phyloP scores from a whole-genome alignment of 225 moss, liverwort and hornwort species.

The Bryum argenteum region DNA sequence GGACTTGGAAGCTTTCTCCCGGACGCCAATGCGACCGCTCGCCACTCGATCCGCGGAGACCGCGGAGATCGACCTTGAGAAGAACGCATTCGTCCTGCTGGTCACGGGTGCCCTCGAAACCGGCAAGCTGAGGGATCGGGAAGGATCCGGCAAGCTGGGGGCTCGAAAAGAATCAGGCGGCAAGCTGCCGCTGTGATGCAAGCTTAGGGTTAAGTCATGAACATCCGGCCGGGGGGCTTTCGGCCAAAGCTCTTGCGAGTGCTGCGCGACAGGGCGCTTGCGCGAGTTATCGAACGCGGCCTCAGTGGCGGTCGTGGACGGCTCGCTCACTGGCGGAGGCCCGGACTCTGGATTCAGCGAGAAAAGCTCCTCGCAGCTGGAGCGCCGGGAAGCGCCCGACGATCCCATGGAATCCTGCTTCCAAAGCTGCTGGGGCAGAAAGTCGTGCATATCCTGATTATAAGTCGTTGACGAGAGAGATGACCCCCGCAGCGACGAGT shows the following conservation, averaged over 20 bases:
- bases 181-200: constrained; percentile 36
- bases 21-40: constrained; percentile 38
- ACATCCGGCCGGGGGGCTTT: constrained; percentile 27
- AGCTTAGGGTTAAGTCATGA: constrained; percentile 34
- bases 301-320: constrained; percentile 30
- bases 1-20: constrained; percentile 48
- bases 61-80: constrained; percentile 44
- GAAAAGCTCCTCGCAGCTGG: constrained; percentile 38
- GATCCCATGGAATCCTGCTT: constrained; percentile 51
- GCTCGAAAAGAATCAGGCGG: constrained; percentile 9
- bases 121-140: neutral
- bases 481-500: constrained; percentile 46
- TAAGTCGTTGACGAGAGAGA: constrained; percentile 51
- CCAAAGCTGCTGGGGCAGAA: constrained; percentile 32
- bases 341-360: constrained; percentile 12
- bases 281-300: constrained; percentile 22
- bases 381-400: constrained; percentile 28
- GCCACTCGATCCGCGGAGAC: constrained; percentile 46
- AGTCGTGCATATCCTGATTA: constrained; percentile 41
- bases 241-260: constrained; percentile 4
- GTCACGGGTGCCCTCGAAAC: constrained; percentile 3
- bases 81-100: constrained; percentile 37
- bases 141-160: neutral
- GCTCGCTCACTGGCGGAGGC: constrained; percentile 30
- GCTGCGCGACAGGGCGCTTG: constrained; percentile 12